Base-by-base conservation (phyloP, 495 filamentous ascomycete species). In the Diplogelasinospora grovesii region DNA sequence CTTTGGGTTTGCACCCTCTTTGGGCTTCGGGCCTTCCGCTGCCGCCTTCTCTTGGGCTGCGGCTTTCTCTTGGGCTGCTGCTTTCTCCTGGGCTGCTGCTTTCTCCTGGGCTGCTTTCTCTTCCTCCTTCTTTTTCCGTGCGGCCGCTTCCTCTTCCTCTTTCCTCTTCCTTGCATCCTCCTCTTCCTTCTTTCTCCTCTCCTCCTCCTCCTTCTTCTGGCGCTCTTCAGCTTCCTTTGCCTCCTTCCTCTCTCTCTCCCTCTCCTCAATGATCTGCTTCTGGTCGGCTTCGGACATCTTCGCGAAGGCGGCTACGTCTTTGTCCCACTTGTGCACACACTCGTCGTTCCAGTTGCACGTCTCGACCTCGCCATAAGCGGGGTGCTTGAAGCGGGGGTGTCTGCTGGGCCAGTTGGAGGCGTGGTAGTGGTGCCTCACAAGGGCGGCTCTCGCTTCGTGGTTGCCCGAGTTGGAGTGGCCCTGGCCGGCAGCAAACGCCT, bases 361-460 rank as follows among this genome's bases (percentile, higher is more conserved):
- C 52, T 82, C 78, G 0, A 82, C 77, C 60, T 78, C 73, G 36
- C 74, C 77, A 49, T 75, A 80, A 19, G 73, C 68, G 0, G 76
- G 77, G 45, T 82, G 78, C 31, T 56, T 72, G 54, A 66, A 78
- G 37, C 78, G 70, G 4, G 74, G 76, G 45, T 82, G 77, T 11
- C 57, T 51, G 54, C 65, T 70, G 27, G 73, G 77, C 78, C 78
- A 82, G 39, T 68, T 67, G 16, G 77, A 80, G 18, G 78, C 77
- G 51, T 81, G 78, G 49, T 77, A 82, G 57, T 79, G 76, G 50
- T 82, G 77, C 46, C 70, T 73, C 37, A 81, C 74, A n/a, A 79
- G 58, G 8, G 76, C 77, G 3, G 57, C 59, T 23, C 69, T 57
- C 16, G 75, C 64, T 23, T 78, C 64, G 53, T 82, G 78, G 54